phyloP scores from a whole-genome alignment of 2,329 filamentous ascomycete species.

The Calonectria pteridis region DNA sequence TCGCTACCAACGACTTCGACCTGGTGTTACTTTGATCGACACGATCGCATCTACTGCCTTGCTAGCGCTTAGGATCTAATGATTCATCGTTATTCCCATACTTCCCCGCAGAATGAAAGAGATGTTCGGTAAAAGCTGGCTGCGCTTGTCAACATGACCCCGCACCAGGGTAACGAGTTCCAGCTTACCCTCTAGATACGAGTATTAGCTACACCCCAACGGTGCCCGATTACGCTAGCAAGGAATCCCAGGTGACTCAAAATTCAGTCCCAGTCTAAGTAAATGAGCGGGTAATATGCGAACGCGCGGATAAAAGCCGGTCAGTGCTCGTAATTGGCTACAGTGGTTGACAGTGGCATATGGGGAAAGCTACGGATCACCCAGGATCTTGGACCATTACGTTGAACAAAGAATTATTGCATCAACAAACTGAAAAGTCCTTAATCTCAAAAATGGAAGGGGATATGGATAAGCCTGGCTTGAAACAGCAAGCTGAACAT shows the following conservation, averaged over 20 bases:
- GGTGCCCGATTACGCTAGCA: not conserved
- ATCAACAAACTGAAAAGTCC: not conserved
- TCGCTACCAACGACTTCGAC: too few relatives aligned
- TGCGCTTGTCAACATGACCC: slow-evolving; percentile 11
- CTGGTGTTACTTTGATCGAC: too few relatives aligned
- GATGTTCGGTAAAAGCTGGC: not conserved
- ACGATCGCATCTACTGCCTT: not conserved
- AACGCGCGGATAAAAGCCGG: not conserved
- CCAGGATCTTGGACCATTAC: not conserved
- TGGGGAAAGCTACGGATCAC: not conserved
- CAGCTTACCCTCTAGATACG: slow-evolving; percentile 6
- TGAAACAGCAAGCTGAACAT: slow-evolving; percentile 15
- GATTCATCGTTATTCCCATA: slow-evolving; percentile 21
- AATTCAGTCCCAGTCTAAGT: not conserved
- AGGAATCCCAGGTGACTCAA: not conserved
- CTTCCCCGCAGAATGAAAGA: slow-evolving; percentile 2
- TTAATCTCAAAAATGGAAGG: not conserved
- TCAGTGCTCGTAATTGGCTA: not conserved
- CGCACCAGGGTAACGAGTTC: slow-evolving; percentile 34
- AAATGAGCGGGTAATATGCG: not conserved
- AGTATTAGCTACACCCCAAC: not conserved
- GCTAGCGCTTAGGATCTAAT: slow-evolving; percentile 15
- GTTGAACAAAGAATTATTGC: too few relatives aligned
- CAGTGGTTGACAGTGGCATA: not conserved
- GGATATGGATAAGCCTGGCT: slow-evolving; percentile 9